Evolutionary conservation across 768 basidiomycete species (phyloP).

Genomic region (Mycena floridula): DNA sequence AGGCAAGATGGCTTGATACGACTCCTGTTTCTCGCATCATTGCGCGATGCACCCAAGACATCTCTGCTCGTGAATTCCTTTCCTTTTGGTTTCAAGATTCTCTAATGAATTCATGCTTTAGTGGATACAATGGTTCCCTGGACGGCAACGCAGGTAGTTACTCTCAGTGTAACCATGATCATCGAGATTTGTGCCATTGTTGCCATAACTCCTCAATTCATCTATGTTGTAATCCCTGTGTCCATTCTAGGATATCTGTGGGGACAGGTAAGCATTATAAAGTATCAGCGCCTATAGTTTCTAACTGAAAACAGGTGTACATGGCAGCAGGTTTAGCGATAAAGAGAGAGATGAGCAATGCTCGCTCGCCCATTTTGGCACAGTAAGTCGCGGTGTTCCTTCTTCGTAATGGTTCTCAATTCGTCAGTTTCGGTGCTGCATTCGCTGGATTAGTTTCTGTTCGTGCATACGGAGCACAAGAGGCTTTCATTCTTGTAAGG

Average conservation of each 20-base stretch:
- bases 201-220: constrained; percentile 36
- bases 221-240: constrained; percentile 39
- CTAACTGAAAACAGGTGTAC: constrained; percentile 24
- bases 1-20: constrained; percentile 19
- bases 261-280: constrained; percentile 19
- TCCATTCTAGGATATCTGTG: constrained; percentile 36
- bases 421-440: constrained; percentile 38
- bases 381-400: constrained; percentile 11
- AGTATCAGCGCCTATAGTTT: neutral
- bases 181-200: constrained; percentile 38
- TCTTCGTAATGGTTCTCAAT: constrained; percentile 1
- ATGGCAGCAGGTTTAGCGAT: too few species aligned
- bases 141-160: constrained; percentile 21
- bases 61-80: constrained; percentile 18
- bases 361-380: too few species aligned
- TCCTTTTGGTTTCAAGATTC: constrained; percentile 27
- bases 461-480: too few species aligned
- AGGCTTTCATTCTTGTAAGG: too few species aligned
- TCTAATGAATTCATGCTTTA: constrained; percentile 39
- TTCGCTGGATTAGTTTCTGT: constrained; percentile 28
- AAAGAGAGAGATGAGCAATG: too few species aligned
- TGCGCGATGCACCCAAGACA: constrained; percentile 43
- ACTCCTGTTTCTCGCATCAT: constrained; percentile 29
- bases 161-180: constrained; percentile 27
- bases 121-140: too few species aligned